Evolutionary conservation across 352 stramenopile genomes (phyloP).

Genomic region (Globisporangium mamillatum): DNA sequence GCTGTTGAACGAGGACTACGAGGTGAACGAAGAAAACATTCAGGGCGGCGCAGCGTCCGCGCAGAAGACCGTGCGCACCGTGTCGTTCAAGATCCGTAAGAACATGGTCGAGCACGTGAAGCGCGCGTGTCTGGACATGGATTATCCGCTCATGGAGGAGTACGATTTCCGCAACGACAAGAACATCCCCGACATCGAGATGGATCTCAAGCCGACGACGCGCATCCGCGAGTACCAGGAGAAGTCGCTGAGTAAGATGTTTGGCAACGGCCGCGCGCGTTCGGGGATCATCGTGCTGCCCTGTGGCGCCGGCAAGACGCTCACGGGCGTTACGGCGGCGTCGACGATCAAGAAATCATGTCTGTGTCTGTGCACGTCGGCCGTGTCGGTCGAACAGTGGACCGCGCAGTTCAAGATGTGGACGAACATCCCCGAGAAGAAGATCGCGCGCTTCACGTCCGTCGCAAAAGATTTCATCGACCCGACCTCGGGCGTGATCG

Average conservation of each 20-base stretch:
- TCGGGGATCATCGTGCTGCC: conserved; percentile 99
- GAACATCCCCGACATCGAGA: conserved; percentile 82
- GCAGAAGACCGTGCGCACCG: conserved; percentile 72
- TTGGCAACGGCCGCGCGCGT: conserved; percentile 97
- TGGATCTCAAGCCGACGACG: conserved; percentile 89
- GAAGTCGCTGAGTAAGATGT: conserved; percentile 99
- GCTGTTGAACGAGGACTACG: conserved; percentile 84
- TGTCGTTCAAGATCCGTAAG: conserved; percentile 85
- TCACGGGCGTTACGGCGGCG: conserved; percentile 93
- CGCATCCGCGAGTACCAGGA: conserved; percentile 98
- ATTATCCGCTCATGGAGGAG: conserved; percentile 99
- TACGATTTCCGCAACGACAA: conserved; percentile 97
- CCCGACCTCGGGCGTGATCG: conserved; percentile 86
- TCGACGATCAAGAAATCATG: conserved; percentile 97
- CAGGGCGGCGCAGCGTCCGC: conserved; percentile 18
- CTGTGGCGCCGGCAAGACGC: conserved; percentile 92
- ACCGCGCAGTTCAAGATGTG: conserved; percentile 98
- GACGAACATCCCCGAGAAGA: conserved; percentile 91
- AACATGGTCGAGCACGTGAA: conserved; percentile 94
- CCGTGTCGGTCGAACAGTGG: conserved; percentile 97
- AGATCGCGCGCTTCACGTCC: conserved; percentile 82
- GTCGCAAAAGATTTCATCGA: conserved; percentile 85
- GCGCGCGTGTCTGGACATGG: conserved; percentile 91
- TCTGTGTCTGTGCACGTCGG: conserved; percentile 97
- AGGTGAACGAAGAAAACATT: conserved; percentile 67